These are phyloP conservation scores for Ensete ventricosum DNA, from an alignment of 176 grass and related monocot genomes.

Conservation along the genomic window DNA sequence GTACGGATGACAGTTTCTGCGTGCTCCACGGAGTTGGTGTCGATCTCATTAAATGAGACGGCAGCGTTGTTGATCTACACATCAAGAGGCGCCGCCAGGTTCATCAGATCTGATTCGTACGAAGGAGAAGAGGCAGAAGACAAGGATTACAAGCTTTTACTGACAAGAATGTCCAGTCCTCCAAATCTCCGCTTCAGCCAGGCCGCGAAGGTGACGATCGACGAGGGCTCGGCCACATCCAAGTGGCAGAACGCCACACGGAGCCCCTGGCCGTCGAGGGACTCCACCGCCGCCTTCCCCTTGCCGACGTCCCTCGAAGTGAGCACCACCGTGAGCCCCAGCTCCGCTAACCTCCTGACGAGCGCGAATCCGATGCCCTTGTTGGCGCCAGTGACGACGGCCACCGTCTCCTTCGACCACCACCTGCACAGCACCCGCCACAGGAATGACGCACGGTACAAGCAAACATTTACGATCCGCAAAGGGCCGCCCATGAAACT, in stretches of 20 bases:
- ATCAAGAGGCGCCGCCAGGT: no score
- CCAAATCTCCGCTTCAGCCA: slow-evolving; percentile 49
- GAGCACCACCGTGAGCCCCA: slow-evolving; percentile 83
- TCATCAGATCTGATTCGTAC: no score
- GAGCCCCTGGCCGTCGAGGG: slow-evolving; percentile 36
- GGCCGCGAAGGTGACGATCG: slow-evolving; percentile 46
- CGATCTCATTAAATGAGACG: slow-evolving; percentile 81
- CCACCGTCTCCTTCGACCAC: slow-evolving; percentile 84
- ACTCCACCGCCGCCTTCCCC: slow-evolving; percentile 59
- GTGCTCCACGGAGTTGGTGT: slow-evolving; percentile 73
- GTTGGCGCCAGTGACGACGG: slow-evolving; percentile 91
- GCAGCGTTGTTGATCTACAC: slow-evolving; percentile 81
- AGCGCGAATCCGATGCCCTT: slow-evolving; percentile 76
- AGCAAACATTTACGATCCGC: neutral
- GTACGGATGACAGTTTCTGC: slow-evolving; percentile 67
- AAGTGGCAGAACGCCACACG: slow-evolving; percentile 40
- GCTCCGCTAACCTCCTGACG: slow-evolving; percentile 54
- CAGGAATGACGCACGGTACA: neutral
- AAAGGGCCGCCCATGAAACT: no score
- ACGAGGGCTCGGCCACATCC: slow-evolving; percentile 57
- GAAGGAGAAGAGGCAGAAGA: no score
- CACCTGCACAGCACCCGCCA: slow-evolving; percentile 17
- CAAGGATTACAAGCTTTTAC: neutral
- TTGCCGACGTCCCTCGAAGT: slow-evolving; percentile 57
- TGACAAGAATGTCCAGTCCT: slow-evolving; percentile 81